These are phyloP conservation scores for Picea glauca DNA, from an alignment of 75 land plant genomes.

Conservation along the genomic window DNA sequence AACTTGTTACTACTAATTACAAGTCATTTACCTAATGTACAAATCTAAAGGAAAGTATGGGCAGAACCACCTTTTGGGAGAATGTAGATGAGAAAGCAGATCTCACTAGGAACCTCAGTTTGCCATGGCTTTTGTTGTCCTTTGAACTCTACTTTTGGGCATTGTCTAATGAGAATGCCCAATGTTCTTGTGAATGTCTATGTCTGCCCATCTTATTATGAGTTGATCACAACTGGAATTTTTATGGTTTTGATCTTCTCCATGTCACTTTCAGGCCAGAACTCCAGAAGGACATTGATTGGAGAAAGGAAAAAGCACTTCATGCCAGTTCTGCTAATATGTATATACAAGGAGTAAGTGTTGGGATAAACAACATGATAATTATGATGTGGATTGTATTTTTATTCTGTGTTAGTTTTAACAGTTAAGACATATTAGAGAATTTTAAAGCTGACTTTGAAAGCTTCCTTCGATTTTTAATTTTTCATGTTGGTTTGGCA, in stretches of 20 bases:
- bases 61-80: neutral
- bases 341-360: constrained; percentile 13
- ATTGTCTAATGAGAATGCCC: neutral
- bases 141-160: neutral
- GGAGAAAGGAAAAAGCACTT: constrained; percentile 10
- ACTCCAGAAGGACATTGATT: constrained; percentile 4
- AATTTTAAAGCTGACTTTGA: neutral
- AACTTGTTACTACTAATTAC: neutral
- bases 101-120: neutral
- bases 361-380: neutral
- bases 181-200: neutral
- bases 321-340: neutral
- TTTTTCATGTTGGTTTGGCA: neutral
- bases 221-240: neutral
- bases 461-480: neutral
- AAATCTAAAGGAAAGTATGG: neutral
- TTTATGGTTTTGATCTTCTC: neutral
- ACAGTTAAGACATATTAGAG: neutral
- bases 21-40: neutral
- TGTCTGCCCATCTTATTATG: neutral
- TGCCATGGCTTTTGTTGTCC: neutral
- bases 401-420: neutral
- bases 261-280: neutral
- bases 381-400: neutral
- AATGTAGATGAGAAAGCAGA: neutral